Conservation (phyloP, 176 grass and related monocot species). For the Oryza nivara region DNA sequence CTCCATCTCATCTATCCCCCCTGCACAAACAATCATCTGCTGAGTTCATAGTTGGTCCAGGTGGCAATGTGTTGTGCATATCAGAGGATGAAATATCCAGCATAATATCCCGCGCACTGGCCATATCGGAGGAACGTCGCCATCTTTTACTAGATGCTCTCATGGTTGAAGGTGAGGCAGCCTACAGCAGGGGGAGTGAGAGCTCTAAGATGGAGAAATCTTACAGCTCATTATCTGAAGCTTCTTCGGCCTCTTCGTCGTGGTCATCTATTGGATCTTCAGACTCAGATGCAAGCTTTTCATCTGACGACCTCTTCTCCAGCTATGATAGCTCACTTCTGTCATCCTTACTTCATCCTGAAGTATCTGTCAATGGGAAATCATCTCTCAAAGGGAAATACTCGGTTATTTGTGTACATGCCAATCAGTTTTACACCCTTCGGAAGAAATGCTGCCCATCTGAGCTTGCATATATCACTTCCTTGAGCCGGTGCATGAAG, state of each 20-base stretch:
- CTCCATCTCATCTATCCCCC: constrained; percentile 51
- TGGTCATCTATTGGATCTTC: constrained; percentile 54
- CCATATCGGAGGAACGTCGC: constrained; percentile 54
- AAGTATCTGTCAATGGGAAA: constrained; percentile 53
- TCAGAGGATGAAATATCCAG: constrained; percentile 80
- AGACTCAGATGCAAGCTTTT: constrained; percentile 49
- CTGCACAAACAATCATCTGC: constrained; percentile 41
- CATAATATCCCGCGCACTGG: constrained; percentile 63
- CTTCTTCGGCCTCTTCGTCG: constrained; percentile 39
- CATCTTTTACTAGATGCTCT: constrained; percentile 42
- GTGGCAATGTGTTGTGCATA: constrained; percentile 55
- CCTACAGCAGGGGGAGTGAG: constrained; percentile 6
- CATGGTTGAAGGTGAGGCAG: constrained; percentile 36
- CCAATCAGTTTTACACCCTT: constrained; percentile 63
- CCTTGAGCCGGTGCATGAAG: constrained; percentile 66
- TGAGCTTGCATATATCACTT: constrained; percentile 60
- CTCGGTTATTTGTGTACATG: constrained; percentile 59
- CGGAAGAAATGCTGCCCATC: constrained; percentile 69
- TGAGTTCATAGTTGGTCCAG: constrained; percentile 57
- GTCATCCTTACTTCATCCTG: constrained; percentile 50
- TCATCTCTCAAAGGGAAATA: constrained; percentile 49
- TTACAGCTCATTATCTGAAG: constrained; percentile 50
- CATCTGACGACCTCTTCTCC: constrained; percentile 38
- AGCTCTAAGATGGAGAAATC: constrained; percentile 47
- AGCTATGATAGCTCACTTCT: constrained; percentile 53